These are phyloP conservation scores for Microthlaspi erraticum DNA, from an alignment of 345 rosid genomes.

Conservation along the genomic window DNA sequence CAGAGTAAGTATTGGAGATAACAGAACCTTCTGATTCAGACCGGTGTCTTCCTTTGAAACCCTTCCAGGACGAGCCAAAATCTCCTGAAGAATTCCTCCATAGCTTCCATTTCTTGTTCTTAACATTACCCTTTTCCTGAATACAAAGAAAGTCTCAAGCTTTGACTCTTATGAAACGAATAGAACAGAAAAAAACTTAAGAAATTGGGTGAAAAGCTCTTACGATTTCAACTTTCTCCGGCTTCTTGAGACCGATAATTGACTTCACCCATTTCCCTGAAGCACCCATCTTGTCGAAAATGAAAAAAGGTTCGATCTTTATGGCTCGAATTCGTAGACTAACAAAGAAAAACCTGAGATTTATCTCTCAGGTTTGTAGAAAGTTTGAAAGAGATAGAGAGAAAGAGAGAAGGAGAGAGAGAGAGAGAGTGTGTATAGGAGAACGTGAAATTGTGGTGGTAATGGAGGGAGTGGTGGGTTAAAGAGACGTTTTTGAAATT, in stretches of 20 bases:
- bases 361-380: conserved; percentile 32
- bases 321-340: conserved; percentile 37
- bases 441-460: conserved; percentile 43
- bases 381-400: conserved; percentile 31
- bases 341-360: conserved; percentile 22
- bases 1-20: conserved; percentile 56
- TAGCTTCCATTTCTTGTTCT: conserved; percentile 83
- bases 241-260: conserved; percentile 70
- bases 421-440: conserved; percentile 30
- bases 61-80: conserved; percentile 50
- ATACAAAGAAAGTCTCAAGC: background rate
- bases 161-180: background rate
- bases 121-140: conserved; percentile 55
- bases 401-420: conserved; percentile 17
- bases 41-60: conserved; percentile 55
- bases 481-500: conserved; percentile 49
- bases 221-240: conserved; percentile 67
- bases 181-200: background rate
- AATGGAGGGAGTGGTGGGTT: conserved; percentile 49
- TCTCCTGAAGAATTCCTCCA: conserved; percentile 82
- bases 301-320: conserved; percentile 30
- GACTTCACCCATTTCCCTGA: conserved; percentile 95
- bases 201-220: conserved; percentile 28
- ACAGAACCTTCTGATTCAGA: conserved; percentile 60
- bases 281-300: conserved; percentile 69